Base-by-base conservation (phyloP, 23 red algal species). In the Agarophyton chilense region DNA sequence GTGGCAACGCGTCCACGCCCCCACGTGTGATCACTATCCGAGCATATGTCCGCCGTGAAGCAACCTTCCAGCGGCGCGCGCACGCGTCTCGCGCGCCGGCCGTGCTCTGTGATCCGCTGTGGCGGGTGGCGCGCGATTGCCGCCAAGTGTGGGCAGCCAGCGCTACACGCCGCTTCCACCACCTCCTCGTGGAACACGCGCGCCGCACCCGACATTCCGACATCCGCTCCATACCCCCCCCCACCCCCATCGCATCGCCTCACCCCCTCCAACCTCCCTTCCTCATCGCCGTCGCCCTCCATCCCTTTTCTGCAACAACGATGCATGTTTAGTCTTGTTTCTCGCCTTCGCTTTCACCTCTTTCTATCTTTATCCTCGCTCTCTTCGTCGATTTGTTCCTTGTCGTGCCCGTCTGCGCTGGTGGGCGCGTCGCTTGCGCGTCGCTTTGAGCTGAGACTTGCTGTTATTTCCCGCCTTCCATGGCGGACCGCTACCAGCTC, bases 101-200 rank as follows among this genome's bases (percentile, higher is more conserved):
- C 61, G 29, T 12, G 26, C 29, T 4, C 29, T 66, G 61, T 66
- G 61, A 66, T 66, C 61, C 61, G 61, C 61, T 66, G n/a, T n/a
- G n/a, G n/a, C n/a, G n/a, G n/a, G 61, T 66, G 29, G 61, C 61
- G 61, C 61, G 61, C 61, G 4, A 21, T 21, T 54, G 51, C 51
- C 51, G 61, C 65, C 65, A 72, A 72, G 65, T 72, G 65, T 72
- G 65, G 10, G 65, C 65, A 42, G 65, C 65, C 65, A 21, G 22
- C 56, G 56, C 56, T 26, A 31, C 65, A 12, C 65, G 18, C 26
- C 56, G 19, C 65, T 9, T 16, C 65, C 29, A 16, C 65, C 65
- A 43, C 65, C 36, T 10, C 39, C 65, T 40, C 65, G 13, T 38
- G 29, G 29, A 43, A 42, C 35, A 25, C 65, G 39, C 65, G 34